A percentile compares a stretch with the other conserved stretches of the same genome.
phyloP scores from a whole-genome alignment of 2,329 filamentous ascomycete genomes.

The Diaporthe aspalathi region DNA sequence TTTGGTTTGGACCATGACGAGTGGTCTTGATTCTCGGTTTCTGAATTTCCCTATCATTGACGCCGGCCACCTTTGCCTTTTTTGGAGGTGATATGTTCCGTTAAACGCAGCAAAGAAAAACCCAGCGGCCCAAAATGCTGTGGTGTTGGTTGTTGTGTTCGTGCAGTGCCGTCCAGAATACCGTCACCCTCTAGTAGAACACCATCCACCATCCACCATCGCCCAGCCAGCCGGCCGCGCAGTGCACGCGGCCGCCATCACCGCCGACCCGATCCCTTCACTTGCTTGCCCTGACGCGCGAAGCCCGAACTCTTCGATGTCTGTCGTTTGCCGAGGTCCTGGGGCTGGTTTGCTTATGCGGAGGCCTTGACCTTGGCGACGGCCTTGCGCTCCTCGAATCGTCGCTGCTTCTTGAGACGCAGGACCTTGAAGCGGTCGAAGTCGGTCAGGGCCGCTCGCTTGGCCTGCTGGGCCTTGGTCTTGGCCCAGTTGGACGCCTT shows the following conservation, averaged over 20 bases:
- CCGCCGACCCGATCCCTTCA: constrained; percentile 28
- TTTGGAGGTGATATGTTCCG: constrained; percentile 64
- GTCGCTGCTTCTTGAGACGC: constrained; percentile 99
- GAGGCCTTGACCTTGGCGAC: constrained; percentile 91
- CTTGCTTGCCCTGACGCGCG: constrained; percentile 40
- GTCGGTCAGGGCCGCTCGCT: constrained; percentile 92
- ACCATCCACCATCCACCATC: constrained; percentile 38
- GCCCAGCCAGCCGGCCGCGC: constrained; percentile 34
- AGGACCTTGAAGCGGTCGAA: constrained; percentile 99
- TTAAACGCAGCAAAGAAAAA: constrained; percentile 66
- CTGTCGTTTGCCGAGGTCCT: constrained; percentile 32
- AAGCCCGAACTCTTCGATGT: constrained; percentile 34
- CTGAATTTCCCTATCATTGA: constrained; percentile 74
- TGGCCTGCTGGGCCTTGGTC: constrained; percentile 86
- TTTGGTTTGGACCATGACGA: constrained; percentile 49
- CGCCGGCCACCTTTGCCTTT: constrained; percentile 67
- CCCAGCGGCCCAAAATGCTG: constrained; percentile 66
- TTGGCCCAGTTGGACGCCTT: constrained; percentile 92
- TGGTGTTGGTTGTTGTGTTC: constrained; percentile 50
- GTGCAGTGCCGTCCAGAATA: constrained; percentile 57
- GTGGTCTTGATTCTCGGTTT: constrained; percentile 57
- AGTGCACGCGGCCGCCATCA: constrained; percentile 31
- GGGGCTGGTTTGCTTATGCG: constrained; percentile 67
- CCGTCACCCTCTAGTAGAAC: constrained; percentile 48
- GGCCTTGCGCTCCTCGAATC: constrained; percentile 97